phyloP scores from a whole-genome alignment of 257 asterid species.

The Voacanga thouarsii region DNA sequence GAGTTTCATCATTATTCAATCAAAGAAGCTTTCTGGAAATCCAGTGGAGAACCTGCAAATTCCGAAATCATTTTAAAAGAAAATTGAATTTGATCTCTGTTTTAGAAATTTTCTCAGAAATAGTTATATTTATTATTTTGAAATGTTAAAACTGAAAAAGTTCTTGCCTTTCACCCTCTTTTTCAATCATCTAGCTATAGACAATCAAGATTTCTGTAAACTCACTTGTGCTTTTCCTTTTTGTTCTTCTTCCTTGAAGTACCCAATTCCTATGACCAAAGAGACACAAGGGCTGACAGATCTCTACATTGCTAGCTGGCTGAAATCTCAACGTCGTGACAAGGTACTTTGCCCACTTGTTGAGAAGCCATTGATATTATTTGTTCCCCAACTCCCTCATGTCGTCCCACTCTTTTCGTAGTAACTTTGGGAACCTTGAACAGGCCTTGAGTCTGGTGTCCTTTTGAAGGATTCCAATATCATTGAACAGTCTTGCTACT shows the following conservation, averaged over 20 bases:
- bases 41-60: background rate
- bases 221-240: conserved; percentile 8
- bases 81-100: background rate
- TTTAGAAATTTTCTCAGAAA: background rate
- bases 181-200: background rate
- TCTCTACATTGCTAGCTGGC: conserved; percentile 68
- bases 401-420: background rate
- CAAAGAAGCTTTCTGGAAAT: background rate
- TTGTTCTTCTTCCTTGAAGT: conserved; percentile 31
- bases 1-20: background rate
- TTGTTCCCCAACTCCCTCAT: background rate
- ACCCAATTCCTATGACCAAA: conserved; percentile 63
- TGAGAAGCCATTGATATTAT: background rate
- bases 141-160: background rate
- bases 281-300: conserved; percentile 87
- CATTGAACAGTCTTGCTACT: background rate
- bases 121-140: background rate
- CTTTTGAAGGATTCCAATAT: conserved; percentile 2
- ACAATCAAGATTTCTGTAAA: conserved; percentile 1
- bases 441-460: background rate
- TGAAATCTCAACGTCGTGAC: conserved; percentile 80
- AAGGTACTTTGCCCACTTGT: conserved; percentile 44
- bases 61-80: background rate
- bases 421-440: background rate
- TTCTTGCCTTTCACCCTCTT: background rate